Evolutionary conservation across 2,329 filamentous ascomycete genomes (phyloP), one percentile per base, ranked within the genome.

Genomic region (Pseudopyricularia cyperi): DNA sequence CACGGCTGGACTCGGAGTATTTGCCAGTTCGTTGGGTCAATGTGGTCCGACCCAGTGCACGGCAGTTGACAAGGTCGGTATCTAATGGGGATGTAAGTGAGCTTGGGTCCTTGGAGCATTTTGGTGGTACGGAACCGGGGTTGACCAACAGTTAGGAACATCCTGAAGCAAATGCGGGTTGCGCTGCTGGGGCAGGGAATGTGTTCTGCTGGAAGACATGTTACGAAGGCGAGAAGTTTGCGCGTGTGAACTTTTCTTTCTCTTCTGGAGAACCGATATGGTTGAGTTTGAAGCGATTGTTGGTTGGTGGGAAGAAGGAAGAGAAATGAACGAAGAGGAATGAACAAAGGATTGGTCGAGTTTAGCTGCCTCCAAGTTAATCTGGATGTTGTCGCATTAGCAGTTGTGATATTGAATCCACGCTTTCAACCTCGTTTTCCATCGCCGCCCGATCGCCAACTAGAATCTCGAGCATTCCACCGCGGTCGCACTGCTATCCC

Each of bases 31-130:
- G 93, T 51, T 90, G 82, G 9, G 84, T 83, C 57, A 98, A 77
- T 68, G 94, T 87, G 24, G 93, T 98, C 70, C 95, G 90, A 47
- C 91, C 93, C 46, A 98, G 77, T 59, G 91, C 87, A 63, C 93
- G 86, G 63, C 89, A 84, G 66, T 83, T 74, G 57, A 96, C 80
- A 52, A 96, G 82, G 55, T 88, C 84, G 55, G 75, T 66, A 67
- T 85, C 85, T 89, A 61, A 51, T 24, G 12, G 28, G 24, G 4
- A n/a, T n/a, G 33, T 14, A 24, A 44, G 7, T 37, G 14, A 58
- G 22, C 12, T 50, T 50, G 8, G 5, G 33, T 34, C 9, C 24
- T 15, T 17, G 26, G 15, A 22, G 2, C 12, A 17, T 34, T 7
- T 39, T 39, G 5, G 17, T 15, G 12, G 19, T 26, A 7, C 28